Base-by-base conservation (phyloP, 2,329 filamentous ascomycete genomes). In the Verticillium nubilum region DNA sequence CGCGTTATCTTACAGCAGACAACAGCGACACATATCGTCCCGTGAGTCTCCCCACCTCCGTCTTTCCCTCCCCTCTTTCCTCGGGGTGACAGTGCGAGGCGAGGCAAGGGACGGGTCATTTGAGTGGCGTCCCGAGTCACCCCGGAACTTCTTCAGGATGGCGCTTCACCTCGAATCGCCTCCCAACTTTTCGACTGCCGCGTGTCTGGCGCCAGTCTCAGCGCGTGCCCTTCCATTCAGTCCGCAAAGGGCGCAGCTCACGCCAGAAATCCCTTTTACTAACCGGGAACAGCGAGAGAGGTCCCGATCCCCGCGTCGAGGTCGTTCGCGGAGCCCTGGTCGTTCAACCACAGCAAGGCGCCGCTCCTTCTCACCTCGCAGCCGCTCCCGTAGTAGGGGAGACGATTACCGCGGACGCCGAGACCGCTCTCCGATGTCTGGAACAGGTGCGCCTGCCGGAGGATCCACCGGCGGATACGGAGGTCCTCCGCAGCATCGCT, bases 361-460 rank as follows among this genome's bases (percentile, higher is more conserved):
- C 71, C 87, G 90, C 67, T 93, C 90, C 57, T 92, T 90, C 73
- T 91, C 89, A 62, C 88, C 89, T 64, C 87, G 89, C 70, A 90
- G 87, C 78, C 88, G 90, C 74, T 93, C 90, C 74, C 84, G 86
- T 70, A 92, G 89, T 75, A 84, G 86, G 76, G 42, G 42, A 50
- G 88, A 90, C 80, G 88, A 91, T 68, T 90, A 90, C 73, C 88
- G 90, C 72, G 86, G 88, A 75, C 83, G 80, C 71, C 87, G 73
- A 84, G 89, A 83, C 75, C 90, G 91, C 74, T 95, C 90, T 76
- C 92, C 92, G 78, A 93, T 96, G 88, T 90, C 88, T 80, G 87
- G 82, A 73, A 82, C 87, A 77, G 87, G 86, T 73, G 81, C 86
- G 72, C 74, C 82, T 63, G 79, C 86, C 73, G 89, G 88, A 83